Evolutionary conservation across 2,329 filamentous ascomycete species (phyloP).

Genomic region (Fusarium beomiforme): DNA sequence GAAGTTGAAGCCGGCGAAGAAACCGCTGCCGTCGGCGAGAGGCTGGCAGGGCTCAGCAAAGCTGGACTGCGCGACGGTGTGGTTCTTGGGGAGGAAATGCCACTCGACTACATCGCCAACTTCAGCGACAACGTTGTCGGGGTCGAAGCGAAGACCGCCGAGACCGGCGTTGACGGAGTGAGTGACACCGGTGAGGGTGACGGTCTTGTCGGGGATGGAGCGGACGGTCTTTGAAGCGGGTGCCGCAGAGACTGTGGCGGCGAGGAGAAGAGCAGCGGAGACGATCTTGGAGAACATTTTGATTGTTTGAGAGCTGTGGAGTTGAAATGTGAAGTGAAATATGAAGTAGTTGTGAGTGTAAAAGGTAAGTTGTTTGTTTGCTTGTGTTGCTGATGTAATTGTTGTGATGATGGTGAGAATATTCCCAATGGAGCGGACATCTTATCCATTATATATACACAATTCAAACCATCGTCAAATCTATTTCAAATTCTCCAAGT

Average conservation of each 20-base stretch:
- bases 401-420: slow-evolving; percentile 29
- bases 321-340: background rate
- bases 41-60: slow-evolving; percentile 57
- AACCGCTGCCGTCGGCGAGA: slow-evolving; percentile 49
- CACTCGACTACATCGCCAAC: slow-evolving; percentile 64
- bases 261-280: slow-evolving; percentile 43
- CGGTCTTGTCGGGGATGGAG: slow-evolving; percentile 46
- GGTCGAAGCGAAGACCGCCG: slow-evolving; percentile 59
- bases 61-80: slow-evolving; percentile 58
- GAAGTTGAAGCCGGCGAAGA: slow-evolving; percentile 59
- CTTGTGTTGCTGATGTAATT: slow-evolving; percentile 9
- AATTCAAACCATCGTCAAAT: background rate
- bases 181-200: slow-evolving; percentile 52
- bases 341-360: background rate
- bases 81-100: slow-evolving; percentile 63
- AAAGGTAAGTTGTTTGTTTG: background rate
- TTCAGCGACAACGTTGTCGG: slow-evolving; percentile 59
- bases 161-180: slow-evolving; percentile 59
- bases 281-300: slow-evolving; percentile 49
- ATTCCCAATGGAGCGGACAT: slow-evolving; percentile 5
- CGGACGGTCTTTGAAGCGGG: slow-evolving; percentile 45
- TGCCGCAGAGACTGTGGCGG: slow-evolving; percentile 45
- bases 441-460: slow-evolving; percentile 41
- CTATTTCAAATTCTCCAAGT: background rate
- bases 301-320: background rate